Evolutionary conservation across 257 asterid genomes (phyloP).

Genomic region (Salvia hispanica): DNA sequence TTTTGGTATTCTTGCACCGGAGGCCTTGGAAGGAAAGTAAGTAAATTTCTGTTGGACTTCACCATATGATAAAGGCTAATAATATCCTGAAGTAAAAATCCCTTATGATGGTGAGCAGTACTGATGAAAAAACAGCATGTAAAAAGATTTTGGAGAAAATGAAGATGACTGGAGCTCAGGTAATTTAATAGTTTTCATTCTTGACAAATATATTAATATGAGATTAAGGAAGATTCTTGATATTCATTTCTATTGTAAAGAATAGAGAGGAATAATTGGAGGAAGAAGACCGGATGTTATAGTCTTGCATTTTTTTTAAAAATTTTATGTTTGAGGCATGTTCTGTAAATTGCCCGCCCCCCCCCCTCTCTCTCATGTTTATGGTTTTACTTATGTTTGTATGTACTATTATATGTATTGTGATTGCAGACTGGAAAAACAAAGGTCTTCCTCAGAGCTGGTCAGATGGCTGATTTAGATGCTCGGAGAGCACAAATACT

Average conservation of each 20-base stretch:
- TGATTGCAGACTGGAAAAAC: conserved; percentile 84
- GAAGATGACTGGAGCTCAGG: conserved; percentile 91
- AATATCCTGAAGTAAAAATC: conserved; percentile 28
- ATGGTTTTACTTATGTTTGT: too few species aligned
- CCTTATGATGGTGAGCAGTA: conserved; percentile 44
- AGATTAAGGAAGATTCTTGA: conserved; percentile 1
- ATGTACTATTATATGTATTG: background rate
- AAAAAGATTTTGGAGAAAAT: conserved; percentile 76
- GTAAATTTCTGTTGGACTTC: conserved; percentile 34
- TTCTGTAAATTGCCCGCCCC: background rate
- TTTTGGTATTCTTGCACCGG: conserved; percentile 91
- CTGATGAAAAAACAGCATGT: conserved; percentile 79
- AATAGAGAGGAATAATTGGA: background rate
- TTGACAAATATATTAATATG: background rate
- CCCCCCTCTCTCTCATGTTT: conserved; percentile 3
- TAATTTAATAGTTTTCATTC: conserved; percentile 35
- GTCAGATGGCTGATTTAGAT: conserved; percentile 98
- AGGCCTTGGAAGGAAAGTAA: conserved; percentile 82
- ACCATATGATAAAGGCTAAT: conserved; percentile 16
- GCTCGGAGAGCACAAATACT: conserved; percentile 83
- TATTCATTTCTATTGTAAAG: background rate
- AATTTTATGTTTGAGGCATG: too few species aligned
- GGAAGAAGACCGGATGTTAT: background rate
- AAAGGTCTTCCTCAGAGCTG: conserved; percentile 89
- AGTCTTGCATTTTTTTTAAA: background rate